A percentile compares a stretch with the other conserved stretches of the same genome.
phyloP scores from a whole-genome alignment of 2,329 filamentous ascomycete species.

The Sordariomycetes sp. region DNA sequence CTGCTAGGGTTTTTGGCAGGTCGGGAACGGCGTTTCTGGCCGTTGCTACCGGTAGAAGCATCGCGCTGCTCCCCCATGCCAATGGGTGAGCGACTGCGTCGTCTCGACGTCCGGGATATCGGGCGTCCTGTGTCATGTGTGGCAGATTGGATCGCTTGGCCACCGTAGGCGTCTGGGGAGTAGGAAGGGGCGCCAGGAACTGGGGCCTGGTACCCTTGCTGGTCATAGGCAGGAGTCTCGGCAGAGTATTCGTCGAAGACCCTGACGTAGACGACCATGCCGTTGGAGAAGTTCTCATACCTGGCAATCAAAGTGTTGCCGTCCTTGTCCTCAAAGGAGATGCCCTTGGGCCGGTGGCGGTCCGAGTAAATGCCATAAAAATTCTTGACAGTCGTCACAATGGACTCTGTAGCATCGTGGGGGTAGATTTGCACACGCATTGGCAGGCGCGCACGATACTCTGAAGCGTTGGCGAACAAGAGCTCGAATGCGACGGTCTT shows the following conservation, averaged over 20 bases:
- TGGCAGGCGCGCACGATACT: slow-evolving; percentile 67
- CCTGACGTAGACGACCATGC: slow-evolving; percentile 89
- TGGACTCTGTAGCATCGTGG: slow-evolving; percentile 94
- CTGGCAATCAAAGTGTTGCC: slow-evolving; percentile 88
- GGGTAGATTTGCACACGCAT: slow-evolving; percentile 86
- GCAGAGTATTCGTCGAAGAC: slow-evolving; percentile 56
- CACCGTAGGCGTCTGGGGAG: slow-evolving; percentile 23
- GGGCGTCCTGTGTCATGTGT: slow-evolving; percentile 24
- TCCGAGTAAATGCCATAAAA: slow-evolving; percentile 93
- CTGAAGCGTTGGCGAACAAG: slow-evolving; percentile 57
- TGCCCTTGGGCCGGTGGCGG: slow-evolving; percentile 59
- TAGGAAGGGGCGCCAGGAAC: slow-evolving; percentile 40
- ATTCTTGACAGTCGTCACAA: slow-evolving; percentile 97
- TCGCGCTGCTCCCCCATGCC: slow-evolving; percentile 61
- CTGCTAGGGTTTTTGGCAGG: slow-evolving; percentile 51
- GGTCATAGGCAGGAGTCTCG: slow-evolving; percentile 36
- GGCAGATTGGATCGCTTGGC: no score
- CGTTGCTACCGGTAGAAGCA: slow-evolving; percentile 53
- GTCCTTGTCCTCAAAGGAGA: slow-evolving; percentile 89
- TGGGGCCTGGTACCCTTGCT: slow-evolving; percentile 37
- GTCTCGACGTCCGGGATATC: slow-evolving; percentile 59
- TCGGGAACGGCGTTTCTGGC: slow-evolving; percentile 61
- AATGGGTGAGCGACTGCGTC: slow-evolving; percentile 71
- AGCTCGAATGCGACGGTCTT: slow-evolving; percentile 78
- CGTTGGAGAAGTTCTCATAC: slow-evolving; percentile 89